phyloP scores from a whole-genome alignment of 202 grass and related monocot genomes.

The Musa balbisiana region DNA sequence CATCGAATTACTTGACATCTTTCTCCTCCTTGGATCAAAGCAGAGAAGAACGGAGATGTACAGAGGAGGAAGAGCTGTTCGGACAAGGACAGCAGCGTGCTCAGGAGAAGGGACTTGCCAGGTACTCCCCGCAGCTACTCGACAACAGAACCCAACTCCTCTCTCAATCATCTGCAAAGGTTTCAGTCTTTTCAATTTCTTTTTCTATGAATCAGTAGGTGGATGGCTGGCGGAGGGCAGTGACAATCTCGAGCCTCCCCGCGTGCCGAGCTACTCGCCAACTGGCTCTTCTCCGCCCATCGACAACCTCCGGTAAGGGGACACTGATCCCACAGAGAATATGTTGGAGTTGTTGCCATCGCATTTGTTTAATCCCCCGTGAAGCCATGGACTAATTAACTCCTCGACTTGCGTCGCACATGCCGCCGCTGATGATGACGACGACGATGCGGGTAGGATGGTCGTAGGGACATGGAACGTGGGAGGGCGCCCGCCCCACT shows the following conservation, averaged over 20 bases:
- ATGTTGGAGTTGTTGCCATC: not conserved
- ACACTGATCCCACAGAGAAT: not conserved
- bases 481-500: slow-evolving; percentile 55
- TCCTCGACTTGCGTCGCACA: no score
- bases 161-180: not conserved
- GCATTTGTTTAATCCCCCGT: no score
- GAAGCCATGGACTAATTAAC: no score
- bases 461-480: slow-evolving; percentile 95
- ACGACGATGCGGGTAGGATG: slow-evolving; percentile 31
- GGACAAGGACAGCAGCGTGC: slow-evolving; percentile 51
- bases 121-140: slow-evolving; percentile 27
- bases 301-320: slow-evolving; percentile 50
- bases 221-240: slow-evolving; percentile 56
- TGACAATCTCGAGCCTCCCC: slow-evolving; percentile 32
- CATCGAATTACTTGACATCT: not conserved
- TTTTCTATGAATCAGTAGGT: slow-evolving; percentile 24
- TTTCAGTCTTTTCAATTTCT: not conserved
- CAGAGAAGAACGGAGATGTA: slow-evolving; percentile 15
- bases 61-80: slow-evolving; percentile 80
- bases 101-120: slow-evolving; percentile 42
- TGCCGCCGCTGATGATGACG: no score
- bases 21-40: slow-evolving; percentile 16
- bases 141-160: not conserved
- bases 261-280: slow-evolving; percentile 12
- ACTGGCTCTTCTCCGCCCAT: slow-evolving; percentile 33